These are phyloP conservation scores for Neoboletus magnificus DNA, from an alignment of 768 basidiomycete genomes.

Conservation along the genomic window DNA sequence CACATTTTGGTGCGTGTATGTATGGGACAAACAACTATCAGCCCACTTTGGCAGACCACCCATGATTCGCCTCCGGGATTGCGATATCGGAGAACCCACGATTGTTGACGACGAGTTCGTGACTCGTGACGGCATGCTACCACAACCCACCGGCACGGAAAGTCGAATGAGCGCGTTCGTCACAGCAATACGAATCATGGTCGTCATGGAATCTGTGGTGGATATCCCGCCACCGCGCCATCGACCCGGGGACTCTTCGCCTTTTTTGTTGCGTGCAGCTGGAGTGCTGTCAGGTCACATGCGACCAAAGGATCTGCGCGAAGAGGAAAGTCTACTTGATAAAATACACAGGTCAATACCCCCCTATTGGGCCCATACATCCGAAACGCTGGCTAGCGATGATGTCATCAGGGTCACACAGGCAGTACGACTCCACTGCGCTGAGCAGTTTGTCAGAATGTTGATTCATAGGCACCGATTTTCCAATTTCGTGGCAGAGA, in stretches of 20 bases:
- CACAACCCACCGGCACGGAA: slow-evolving; percentile 68
- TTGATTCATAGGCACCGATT: slow-evolving; percentile 88
- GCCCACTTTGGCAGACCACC: slow-evolving; percentile 89
- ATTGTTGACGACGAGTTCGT: slow-evolving; percentile 89
- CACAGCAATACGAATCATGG: slow-evolving; percentile 69
- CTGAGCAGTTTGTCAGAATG: slow-evolving; percentile 84
- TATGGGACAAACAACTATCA: slow-evolving; percentile 92
- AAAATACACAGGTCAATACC: slow-evolving; percentile 74
- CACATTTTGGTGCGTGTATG: slow-evolving; percentile 95
- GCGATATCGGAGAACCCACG: slow-evolving; percentile 85
- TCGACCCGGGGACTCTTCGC: slow-evolving; percentile 56
- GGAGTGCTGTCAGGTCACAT: slow-evolving; percentile 61
- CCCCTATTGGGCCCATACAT: slow-evolving; percentile 73
- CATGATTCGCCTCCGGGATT: slow-evolving; percentile 82
- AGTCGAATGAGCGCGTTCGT: slow-evolving; percentile 83
- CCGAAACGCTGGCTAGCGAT: slow-evolving; percentile 76
- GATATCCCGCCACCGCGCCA: slow-evolving; percentile 70
- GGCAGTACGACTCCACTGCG: slow-evolving; percentile 80
- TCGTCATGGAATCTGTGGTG: slow-evolving; percentile 85
- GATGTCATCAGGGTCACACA: slow-evolving; percentile 91
- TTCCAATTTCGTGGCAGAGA: slow-evolving; percentile 71
- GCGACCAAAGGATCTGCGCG: slow-evolving; percentile 62
- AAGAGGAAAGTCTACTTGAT: slow-evolving; percentile 79
- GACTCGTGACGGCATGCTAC: slow-evolving; percentile 62
- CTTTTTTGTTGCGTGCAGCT: slow-evolving; percentile 76